These are phyloP conservation scores for Euptelea pleiosperma DNA, from an alignment of 164 flowering plant genomes.

Conservation along the genomic window DNA sequence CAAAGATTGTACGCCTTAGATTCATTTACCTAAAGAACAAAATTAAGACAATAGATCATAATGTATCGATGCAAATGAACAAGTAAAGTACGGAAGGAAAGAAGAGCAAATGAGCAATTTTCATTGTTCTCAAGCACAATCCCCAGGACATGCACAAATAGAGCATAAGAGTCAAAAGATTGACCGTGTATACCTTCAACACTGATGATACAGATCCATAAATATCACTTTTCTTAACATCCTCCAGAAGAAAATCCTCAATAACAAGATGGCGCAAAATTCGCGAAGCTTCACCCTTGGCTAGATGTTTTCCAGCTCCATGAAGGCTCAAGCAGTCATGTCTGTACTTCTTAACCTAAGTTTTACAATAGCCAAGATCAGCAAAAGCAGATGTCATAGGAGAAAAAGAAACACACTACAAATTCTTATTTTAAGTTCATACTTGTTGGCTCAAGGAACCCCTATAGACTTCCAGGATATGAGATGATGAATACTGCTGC, in stretches of 20 bases:
- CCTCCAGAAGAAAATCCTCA: slow-evolving; percentile 80
- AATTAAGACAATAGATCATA: not conserved
- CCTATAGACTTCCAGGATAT: slow-evolving; percentile 87
- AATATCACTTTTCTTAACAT: slow-evolving; percentile 83
- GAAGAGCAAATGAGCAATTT: not conserved
- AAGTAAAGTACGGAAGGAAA: not conserved
- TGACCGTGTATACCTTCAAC: slow-evolving; percentile 48
- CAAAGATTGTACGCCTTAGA: slow-evolving; percentile 50
- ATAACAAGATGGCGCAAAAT: slow-evolving; percentile 75
- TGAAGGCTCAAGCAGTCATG: slow-evolving; percentile 67
- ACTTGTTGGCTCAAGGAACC: slow-evolving; percentile 88
- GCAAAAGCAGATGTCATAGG: not conserved
- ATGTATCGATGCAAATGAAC: not conserved
- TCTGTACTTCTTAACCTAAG: slow-evolving; percentile 76
- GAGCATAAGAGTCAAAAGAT: not conserved
- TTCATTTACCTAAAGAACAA: slow-evolving; percentile 64
- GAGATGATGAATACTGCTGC: slow-evolving; percentile 75
- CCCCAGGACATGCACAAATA: not conserved
- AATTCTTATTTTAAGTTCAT: slow-evolving; percentile 17
- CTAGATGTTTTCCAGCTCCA: slow-evolving; percentile 84
- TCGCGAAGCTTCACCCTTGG: slow-evolving; percentile 87
- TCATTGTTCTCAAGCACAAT: not conserved
- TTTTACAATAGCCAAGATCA: slow-evolving; percentile 15
- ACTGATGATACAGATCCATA: slow-evolving; percentile 91
- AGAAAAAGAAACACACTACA: slow-evolving; percentile 2